These are phyloP conservation scores for Rhamnella rubrinervis DNA, from an alignment of 331 rosid genomes.

Conservation along the genomic window DNA sequence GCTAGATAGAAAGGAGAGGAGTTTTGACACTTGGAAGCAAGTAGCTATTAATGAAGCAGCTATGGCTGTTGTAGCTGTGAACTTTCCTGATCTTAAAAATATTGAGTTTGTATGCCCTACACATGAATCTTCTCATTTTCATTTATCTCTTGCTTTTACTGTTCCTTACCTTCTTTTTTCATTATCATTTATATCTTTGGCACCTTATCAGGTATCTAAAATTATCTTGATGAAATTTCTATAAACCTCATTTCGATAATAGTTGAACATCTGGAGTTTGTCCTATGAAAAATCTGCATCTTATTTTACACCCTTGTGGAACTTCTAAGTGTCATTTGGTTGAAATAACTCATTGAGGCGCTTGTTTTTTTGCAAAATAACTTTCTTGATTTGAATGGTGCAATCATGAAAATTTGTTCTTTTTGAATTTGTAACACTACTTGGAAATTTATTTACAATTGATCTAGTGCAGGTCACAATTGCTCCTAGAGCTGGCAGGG, in stretches of 20 bases:
- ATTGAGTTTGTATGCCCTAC: slow-evolving; percentile 79
- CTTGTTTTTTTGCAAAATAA: neutral
- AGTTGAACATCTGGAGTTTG: neutral
- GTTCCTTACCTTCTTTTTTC: neutral
- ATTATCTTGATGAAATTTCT: neutral
- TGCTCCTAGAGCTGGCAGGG: slow-evolving; percentile 99
- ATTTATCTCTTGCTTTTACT: neutral
- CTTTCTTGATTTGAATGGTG: neutral
- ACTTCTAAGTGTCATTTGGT: neutral
- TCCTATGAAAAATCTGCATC: neutral
- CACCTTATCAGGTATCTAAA: neutral
- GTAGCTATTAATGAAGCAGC: slow-evolving; percentile 94
- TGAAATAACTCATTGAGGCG: slow-evolving; percentile 5
- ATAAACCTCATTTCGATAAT: neutral
- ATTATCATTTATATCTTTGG: neutral
- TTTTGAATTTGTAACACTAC: neutral
- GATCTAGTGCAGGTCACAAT: slow-evolving; percentile 73
- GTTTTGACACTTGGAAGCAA: slow-evolving; percentile 81
- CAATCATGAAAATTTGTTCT: neutral
- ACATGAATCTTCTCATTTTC: neutral
- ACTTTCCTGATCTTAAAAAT: slow-evolving; percentile 75
- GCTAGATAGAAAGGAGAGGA: slow-evolving; percentile 93
- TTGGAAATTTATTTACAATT: slow-evolving; percentile 11
- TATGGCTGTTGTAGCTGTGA: slow-evolving; percentile 84
- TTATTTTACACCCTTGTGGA: slow-evolving; percentile 1